A percentile compares a stretch with the other conserved stretches of the same genome.
Conservation (phyloP, 2,329 filamentous ascomycete species). For the Calonectria henricotiae region DNA sequence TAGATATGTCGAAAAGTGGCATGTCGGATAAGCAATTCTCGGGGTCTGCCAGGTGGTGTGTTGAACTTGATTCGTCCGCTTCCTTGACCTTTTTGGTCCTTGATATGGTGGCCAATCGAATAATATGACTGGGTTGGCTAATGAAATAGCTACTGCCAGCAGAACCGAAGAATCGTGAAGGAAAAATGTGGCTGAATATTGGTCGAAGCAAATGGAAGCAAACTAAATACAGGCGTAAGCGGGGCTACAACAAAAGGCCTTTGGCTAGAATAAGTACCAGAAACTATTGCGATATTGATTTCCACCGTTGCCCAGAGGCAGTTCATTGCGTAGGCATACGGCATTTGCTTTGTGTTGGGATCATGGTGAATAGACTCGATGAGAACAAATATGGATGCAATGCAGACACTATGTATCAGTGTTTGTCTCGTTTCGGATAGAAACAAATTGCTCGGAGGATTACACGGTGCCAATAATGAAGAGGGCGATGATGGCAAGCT, state of each 20-base stretch:
- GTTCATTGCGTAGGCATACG: slow-evolving; percentile 41
- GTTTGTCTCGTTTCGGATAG: slow-evolving; percentile 21
- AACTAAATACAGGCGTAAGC: slow-evolving; percentile 16
- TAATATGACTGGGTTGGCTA: slow-evolving; percentile 41
- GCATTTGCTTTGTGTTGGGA: slow-evolving; percentile 44
- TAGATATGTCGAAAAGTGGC: slow-evolving; percentile 38
- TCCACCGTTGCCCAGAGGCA: slow-evolving; percentile 47
- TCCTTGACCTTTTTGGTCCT: slow-evolving; percentile 47
- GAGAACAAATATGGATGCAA: slow-evolving; percentile 44
- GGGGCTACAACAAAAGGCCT: no score
- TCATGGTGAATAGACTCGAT: slow-evolving; percentile 42
- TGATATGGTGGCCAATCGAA: slow-evolving; percentile 43
- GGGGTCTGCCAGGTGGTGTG: slow-evolving; percentile 44
- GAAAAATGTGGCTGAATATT: slow-evolving; percentile 46
- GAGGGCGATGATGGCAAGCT: slow-evolving; percentile 51
- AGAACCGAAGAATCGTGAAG: slow-evolving; percentile 47
- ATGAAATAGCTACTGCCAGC: slow-evolving; percentile 46
- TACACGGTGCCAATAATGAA: slow-evolving; percentile 54
- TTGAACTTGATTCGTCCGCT: slow-evolving; percentile 47
- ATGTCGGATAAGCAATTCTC: slow-evolving; percentile 34
- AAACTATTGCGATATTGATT: slow-evolving; percentile 48
- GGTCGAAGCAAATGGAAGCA: slow-evolving; percentile 50
- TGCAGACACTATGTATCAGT: slow-evolving; percentile 37
- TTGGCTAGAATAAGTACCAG: slow-evolving; percentile 30
- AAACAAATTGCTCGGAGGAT: slow-evolving; percentile 8